Conservation (phyloP, 2,329 filamentous ascomycete genomes). For the Diaporthe vaccinii region DNA sequence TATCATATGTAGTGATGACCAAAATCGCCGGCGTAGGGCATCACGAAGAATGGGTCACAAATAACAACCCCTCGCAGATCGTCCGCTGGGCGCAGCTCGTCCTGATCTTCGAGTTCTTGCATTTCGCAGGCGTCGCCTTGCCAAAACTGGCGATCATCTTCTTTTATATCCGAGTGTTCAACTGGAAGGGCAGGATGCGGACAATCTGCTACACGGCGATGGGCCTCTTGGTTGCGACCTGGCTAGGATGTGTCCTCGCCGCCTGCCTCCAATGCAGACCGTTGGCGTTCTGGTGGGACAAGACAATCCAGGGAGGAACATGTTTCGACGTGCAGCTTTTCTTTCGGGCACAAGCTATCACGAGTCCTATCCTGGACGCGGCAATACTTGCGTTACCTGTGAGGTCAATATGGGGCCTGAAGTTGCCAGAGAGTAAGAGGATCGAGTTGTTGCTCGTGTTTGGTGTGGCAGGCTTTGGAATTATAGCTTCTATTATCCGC, state of each 20-base stretch:
- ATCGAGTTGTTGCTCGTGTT: constrained; percentile 11
- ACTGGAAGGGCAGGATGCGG: not conserved
- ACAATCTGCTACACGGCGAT: not conserved
- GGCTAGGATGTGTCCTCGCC: not conserved
- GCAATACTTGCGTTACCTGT: not conserved
- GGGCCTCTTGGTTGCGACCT: not conserved
- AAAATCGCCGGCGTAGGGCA: not conserved
- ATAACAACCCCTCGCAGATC: not conserved
- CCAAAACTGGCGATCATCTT: not conserved
- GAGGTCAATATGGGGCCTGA: constrained; percentile 6
- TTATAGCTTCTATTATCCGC: constrained; percentile 19
- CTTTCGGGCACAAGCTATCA: not conserved
- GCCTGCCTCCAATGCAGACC: constrained; percentile 11
- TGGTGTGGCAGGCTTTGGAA: constrained; percentile 5
- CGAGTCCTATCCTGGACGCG: not conserved
- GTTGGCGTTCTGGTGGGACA: constrained; percentile 29
- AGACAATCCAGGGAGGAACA: not conserved
- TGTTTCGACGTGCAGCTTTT: constrained; percentile 9
- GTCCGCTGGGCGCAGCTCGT: not conserved
- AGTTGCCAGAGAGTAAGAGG: constrained; percentile 5
- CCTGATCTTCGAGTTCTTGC: not conserved
- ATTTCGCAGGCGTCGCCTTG: not conserved
- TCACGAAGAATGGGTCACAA: not conserved
- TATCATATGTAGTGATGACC: not conserved
- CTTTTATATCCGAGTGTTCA: constrained; percentile 12